These are phyloP conservation scores for Botryotinia calthae DNA, from an alignment of 2,329 filamentous ascomycete species.

Conservation along the genomic window DNA sequence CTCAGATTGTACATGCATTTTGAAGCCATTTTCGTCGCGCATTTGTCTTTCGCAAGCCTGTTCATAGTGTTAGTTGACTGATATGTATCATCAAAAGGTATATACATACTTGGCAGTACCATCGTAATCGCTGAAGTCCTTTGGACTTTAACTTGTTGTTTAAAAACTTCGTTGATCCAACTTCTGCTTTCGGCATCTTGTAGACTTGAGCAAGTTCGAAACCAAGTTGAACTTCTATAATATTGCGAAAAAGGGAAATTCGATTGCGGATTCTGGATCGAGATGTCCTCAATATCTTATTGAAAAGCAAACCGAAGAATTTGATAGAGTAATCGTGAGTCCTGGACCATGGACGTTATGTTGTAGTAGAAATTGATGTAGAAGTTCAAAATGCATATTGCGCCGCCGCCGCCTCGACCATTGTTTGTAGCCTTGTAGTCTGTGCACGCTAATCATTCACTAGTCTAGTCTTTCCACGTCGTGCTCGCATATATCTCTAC, in stretches of 20 bases:
- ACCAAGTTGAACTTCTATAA: neutral
- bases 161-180: constrained; percentile 85
- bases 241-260: neutral
- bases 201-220: constrained; percentile 24
- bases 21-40: constrained; percentile 87
- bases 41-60: constrained; percentile 74
- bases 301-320: too few species aligned
- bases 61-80: constrained; percentile 19
- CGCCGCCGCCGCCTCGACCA: constrained; percentile 5
- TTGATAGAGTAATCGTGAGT: neutral
- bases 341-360: neutral
- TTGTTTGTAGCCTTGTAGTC: neutral
- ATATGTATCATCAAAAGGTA: neutral
- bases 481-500: neutral
- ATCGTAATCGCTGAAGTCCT: constrained; percentile 75
- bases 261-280: neutral
- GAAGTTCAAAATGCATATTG: constrained; percentile 5
- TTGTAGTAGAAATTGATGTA: neutral
- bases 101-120: constrained; percentile 72
- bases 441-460: neutral
- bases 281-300: neutral
- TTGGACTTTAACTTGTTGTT: constrained; percentile 88
- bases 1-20: constrained; percentile 87
- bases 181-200: constrained; percentile 88
- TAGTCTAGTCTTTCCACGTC: neutral